These are phyloP conservation scores for Bipolaris zeicola DNA, from an alignment of 2,329 filamentous ascomycete species.

Conservation along the genomic window DNA sequence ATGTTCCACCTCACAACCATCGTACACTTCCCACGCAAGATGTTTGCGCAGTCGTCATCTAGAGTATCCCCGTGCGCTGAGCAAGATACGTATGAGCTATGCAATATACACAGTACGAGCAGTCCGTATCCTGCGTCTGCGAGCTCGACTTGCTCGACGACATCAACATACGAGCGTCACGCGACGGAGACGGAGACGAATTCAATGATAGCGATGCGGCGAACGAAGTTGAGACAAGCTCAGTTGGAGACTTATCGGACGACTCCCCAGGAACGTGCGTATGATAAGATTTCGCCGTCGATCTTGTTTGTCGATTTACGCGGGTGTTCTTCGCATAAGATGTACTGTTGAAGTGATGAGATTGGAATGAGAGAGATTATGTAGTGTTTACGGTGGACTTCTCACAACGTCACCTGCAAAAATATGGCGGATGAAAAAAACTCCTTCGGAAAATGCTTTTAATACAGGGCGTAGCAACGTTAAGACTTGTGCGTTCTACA, in stretches of 20 bases:
- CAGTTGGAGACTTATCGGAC: constrained; percentile 44
- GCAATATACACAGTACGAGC: neutral
- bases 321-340: constrained; percentile 41
- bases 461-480: too few relatives aligned
- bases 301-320: constrained; percentile 36
- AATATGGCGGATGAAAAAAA: neutral
- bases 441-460: neutral
- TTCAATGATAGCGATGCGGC: neutral
- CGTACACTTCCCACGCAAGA: neutral
- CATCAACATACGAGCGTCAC: neutral
- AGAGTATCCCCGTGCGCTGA: neutral
- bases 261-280: constrained; percentile 35
- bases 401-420: too few relatives aligned
- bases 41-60: neutral
- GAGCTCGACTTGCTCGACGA: neutral
- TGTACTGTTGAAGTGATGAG: constrained; percentile 22
- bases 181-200: too few relatives aligned
- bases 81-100: neutral
- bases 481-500: neutral
- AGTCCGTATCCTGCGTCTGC: neutral
- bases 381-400: neutral
- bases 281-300: constrained; percentile 42
- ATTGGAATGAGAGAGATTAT: neutral
- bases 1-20: neutral
- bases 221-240: constrained; percentile 17